Evolutionary conservation across 768 basidiomycete species (phyloP).

Genomic region (Agaricus subrufescens): DNA sequence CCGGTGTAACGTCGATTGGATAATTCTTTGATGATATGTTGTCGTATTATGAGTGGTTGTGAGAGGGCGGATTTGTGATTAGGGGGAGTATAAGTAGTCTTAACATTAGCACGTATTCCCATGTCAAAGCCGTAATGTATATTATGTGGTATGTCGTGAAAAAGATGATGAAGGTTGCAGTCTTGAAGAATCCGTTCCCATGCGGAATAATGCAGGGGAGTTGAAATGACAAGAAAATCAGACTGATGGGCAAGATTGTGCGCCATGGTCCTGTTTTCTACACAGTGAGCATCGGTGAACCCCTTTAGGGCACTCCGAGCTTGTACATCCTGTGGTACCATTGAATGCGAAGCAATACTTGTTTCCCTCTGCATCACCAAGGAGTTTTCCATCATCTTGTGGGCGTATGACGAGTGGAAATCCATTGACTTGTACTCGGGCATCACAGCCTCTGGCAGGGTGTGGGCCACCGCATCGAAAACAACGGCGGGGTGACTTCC

Average conservation of each 20-base stretch:
- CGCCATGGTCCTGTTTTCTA: conserved; percentile 9
- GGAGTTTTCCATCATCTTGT: no score
- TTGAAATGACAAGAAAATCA: conserved; percentile 18
- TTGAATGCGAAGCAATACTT: no score
- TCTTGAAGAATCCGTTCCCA: conserved; percentile 13
- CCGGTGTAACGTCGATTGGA: conserved; percentile 11
- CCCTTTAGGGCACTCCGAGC: no score
- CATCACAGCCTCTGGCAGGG: no score
- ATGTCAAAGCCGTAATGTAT: conserved; percentile 20
- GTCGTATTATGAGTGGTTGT: conserved; percentile 9
- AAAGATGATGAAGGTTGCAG: conserved; percentile 12
- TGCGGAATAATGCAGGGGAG: conserved; percentile 16
- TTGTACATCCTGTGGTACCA: no score
- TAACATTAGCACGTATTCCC: conserved; percentile 10
- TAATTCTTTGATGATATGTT: conserved; percentile 15
- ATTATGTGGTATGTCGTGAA: conserved; percentile 16
- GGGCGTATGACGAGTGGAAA: no score
- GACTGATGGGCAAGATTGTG: conserved; percentile 12
- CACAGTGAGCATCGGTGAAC: conserved; percentile 14
- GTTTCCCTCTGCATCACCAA: no score
- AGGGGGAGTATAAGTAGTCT: conserved; percentile 14
- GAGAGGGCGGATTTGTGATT: conserved; percentile 18
- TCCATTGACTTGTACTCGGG: no score
- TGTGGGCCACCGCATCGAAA: no score
- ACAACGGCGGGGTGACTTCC: no score